Conservation (phyloP, 257 asterid species). For the Solanum medicagineum region DNA sequence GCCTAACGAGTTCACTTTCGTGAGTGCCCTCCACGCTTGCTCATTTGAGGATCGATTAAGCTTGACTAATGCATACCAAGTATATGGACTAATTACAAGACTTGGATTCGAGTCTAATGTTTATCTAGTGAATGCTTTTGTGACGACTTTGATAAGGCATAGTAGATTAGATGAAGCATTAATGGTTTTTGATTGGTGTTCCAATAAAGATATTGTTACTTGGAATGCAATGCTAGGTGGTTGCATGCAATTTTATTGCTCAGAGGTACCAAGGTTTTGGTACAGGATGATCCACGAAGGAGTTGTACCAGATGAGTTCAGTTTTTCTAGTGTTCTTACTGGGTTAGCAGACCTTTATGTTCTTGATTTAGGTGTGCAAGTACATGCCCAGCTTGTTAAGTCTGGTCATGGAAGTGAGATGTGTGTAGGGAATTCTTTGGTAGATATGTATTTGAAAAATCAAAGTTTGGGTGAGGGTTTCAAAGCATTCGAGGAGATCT, state of each 20-base stretch:
- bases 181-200: slow-evolving; percentile 28
- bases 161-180: slow-evolving; percentile 37
- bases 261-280: slow-evolving; percentile 33
- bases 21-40: slow-evolving; percentile 63
- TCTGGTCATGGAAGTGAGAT: slow-evolving; percentile 51
- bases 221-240: slow-evolving; percentile 70
- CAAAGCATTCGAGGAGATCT: slow-evolving; percentile 50
- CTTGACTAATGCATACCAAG: slow-evolving; percentile 32
- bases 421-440: slow-evolving; percentile 59
- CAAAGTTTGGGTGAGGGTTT: slow-evolving; percentile 32
- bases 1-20: slow-evolving; percentile 61
- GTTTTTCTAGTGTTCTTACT: slow-evolving; percentile 53
- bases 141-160: slow-evolving; percentile 45
- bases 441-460: slow-evolving; percentile 58
- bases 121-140: slow-evolving; percentile 39
- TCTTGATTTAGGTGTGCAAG: slow-evolving; percentile 47
- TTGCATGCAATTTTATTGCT: slow-evolving; percentile 27
- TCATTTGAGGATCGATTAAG: slow-evolving; percentile 25
- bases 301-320: slow-evolving; percentile 48
- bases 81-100: slow-evolving; percentile 34
- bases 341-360: slow-evolving; percentile 50
- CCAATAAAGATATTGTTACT: slow-evolving; percentile 37
- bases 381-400: slow-evolving; percentile 45
- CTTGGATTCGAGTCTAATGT: slow-evolving; percentile 52
- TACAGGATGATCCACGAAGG: slow-evolving; percentile 43